Conservation (phyloP, 768 basidiomycete genomes). For the Dacryopinax spathularia region DNA sequence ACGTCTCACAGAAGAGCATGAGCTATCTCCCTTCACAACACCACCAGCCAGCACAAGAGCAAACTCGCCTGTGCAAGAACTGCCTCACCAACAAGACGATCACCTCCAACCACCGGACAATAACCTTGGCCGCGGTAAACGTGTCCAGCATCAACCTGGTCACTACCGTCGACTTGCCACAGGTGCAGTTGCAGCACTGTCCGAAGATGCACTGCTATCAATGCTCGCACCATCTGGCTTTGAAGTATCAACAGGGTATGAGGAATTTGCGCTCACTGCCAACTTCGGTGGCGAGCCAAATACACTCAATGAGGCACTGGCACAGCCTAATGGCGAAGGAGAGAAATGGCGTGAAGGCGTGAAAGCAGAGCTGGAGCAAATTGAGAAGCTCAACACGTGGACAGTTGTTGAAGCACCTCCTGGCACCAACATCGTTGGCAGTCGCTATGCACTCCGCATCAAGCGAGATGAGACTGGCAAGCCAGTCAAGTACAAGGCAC, state of each 20-base stretch:
- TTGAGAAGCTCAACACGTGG: neutral
- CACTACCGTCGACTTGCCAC: no score
- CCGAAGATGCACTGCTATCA: no score
- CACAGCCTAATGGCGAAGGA: neutral
- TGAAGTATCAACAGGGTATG: neutral
- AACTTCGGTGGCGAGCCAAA: no score
- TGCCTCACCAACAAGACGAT: no score
- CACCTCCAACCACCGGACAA: no score
- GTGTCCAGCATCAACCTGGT: no score
- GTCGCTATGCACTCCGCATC: neutral
- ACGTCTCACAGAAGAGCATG: no score
- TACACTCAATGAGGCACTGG: neutral
- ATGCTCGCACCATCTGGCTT: neutral
- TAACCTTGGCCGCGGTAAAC: no score
- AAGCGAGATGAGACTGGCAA: conserved; percentile 5
- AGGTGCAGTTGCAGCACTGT: no score
- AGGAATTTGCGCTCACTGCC: neutral
- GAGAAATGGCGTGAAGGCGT: conserved; percentile 1
- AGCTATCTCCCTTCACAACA: no score
- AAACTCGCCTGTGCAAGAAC: no score
- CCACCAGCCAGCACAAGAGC: no score
- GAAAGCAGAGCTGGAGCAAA: neutral
- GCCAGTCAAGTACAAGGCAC: conserved; percentile 1
- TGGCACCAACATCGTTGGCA: neutral
- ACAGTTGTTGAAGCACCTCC: neutral